phyloP scores from a whole-genome alignment of 2,329 filamentous ascomycete species.

The Periconia sp. region DNA sequence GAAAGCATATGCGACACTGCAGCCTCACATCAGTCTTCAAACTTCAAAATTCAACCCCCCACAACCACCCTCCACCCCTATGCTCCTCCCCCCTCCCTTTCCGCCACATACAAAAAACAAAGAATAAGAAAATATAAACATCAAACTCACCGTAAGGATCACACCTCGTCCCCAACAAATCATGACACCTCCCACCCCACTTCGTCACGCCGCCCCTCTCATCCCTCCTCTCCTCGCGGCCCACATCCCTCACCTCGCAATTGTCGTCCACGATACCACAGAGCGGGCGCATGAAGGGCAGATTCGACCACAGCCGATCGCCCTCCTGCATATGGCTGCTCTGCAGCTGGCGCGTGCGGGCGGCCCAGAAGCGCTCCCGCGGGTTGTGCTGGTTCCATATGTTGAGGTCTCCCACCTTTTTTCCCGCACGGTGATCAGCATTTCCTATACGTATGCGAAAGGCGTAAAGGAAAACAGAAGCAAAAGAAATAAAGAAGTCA shows the following conservation, averaged over 20 bases:
- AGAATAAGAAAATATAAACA: background rate
- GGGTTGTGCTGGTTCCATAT: conserved; percentile 78
- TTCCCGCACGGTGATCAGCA: background rate
- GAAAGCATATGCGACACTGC: conserved; percentile 70
- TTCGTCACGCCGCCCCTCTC: conserved; percentile 51
- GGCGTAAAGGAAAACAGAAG: too few relatives aligned
- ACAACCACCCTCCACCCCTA: too few relatives aligned
- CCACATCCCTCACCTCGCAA: conserved; percentile 61
- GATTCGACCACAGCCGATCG: conserved; percentile 75
- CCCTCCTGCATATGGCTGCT: conserved; percentile 70
- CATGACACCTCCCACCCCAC: conserved; percentile 71
- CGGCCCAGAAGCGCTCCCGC: conserved; percentile 80
- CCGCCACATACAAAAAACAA: too few relatives aligned
- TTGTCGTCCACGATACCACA: conserved; percentile 69
- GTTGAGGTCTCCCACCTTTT: conserved; percentile 75
- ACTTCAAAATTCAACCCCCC: background rate
- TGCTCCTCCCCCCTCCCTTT: too few relatives aligned
- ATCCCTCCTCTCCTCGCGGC: conserved; percentile 44
- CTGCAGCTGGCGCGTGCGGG: conserved; percentile 76
- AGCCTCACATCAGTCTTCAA: background rate
- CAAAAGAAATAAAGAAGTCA: background rate
- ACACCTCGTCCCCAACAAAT: conserved; percentile 79
- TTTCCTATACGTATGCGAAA: background rate
- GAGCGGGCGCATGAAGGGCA: conserved; percentile 76
- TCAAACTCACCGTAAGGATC: conserved; percentile 67